A percentile compares a stretch with the other conserved stretches of the same genome.
phyloP scores from a whole-genome alignment of 768 basidiomycete species.

The Amyloporia xantha region DNA sequence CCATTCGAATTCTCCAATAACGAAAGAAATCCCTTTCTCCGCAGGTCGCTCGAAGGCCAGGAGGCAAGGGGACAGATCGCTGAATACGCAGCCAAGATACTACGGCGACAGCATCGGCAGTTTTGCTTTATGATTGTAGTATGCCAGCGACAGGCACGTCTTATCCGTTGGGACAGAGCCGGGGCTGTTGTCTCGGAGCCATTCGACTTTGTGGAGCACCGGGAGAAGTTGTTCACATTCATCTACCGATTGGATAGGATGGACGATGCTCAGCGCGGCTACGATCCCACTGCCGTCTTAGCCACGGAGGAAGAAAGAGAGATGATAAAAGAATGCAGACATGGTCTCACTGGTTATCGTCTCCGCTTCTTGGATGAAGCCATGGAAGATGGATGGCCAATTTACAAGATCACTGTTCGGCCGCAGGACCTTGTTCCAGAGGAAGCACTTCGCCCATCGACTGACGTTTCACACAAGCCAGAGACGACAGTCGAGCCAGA shows the following conservation, averaged over 20 bases:
- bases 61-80: neutral
- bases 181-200: constrained; percentile 3
- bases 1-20: neutral
- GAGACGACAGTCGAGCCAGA: too few species aligned
- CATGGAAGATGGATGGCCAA: neutral
- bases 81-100: constrained; percentile 4
- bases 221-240: neutral
- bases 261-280: neutral
- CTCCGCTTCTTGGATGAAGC: neutral
- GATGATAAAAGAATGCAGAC: neutral
- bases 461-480: too few species aligned
- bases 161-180: constrained; percentile 4
- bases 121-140: constrained; percentile 1
- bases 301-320: neutral
- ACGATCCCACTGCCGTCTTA: constrained; percentile 3
- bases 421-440: neutral
- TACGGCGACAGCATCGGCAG: constrained; percentile 4
- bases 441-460: too few species aligned
- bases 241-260: constrained; percentile 1
- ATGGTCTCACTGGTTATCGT: neutral
- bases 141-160: neutral
- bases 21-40: neutral
- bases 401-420: neutral
- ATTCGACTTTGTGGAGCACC: constrained; percentile 3
- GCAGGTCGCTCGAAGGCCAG: neutral